Conservation (phyloP, 805 yeast species). For the Torulaspora maleeae region DNA sequence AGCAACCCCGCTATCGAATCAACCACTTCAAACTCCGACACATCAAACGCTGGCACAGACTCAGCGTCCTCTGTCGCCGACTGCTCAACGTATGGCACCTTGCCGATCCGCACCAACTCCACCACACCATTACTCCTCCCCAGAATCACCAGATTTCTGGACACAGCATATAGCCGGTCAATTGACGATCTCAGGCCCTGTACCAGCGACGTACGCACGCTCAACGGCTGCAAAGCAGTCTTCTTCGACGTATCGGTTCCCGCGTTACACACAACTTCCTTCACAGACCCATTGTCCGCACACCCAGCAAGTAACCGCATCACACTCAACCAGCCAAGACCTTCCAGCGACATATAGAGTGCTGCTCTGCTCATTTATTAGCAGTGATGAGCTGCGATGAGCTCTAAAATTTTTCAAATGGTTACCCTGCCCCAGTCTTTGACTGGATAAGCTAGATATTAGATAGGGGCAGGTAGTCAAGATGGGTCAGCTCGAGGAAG, state of each 20-base stretch:
- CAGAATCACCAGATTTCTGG: conserved; percentile 36
- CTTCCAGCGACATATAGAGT: not conserved
- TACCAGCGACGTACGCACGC: conserved; percentile 43
- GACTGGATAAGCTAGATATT: not conserved
- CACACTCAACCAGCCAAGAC: not conserved
- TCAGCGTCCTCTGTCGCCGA: not conserved
- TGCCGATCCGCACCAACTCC: conserved; percentile 37
- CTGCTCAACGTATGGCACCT: conserved; percentile 8
- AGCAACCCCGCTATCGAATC: conserved; percentile 21
- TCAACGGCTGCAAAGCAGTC: conserved; percentile 58
- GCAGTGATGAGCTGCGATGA: conserved; percentile 14
- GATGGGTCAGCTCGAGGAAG: not conserved
- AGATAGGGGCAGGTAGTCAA: conserved; percentile 1
- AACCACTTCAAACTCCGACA: conserved; percentile 20
- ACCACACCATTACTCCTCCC: conserved; percentile 46
- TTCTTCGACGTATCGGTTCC: conserved; percentile 80
- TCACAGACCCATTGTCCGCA: conserved; percentile 62
- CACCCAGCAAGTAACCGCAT: conserved; percentile 65
- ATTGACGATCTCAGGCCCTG: conserved; percentile 40
- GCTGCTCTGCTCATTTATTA: not conserved
- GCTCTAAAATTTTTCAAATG: conserved; percentile 14
- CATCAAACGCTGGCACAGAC: conserved; percentile 17
- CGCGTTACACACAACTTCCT: conserved; percentile 55
- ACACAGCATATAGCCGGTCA: conserved; percentile 37
- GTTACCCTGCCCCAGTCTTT: conserved; percentile 1